phyloP scores from a whole-genome alignment of 2,329 filamentous ascomycete species.

The Venturia carpophila region DNA sequence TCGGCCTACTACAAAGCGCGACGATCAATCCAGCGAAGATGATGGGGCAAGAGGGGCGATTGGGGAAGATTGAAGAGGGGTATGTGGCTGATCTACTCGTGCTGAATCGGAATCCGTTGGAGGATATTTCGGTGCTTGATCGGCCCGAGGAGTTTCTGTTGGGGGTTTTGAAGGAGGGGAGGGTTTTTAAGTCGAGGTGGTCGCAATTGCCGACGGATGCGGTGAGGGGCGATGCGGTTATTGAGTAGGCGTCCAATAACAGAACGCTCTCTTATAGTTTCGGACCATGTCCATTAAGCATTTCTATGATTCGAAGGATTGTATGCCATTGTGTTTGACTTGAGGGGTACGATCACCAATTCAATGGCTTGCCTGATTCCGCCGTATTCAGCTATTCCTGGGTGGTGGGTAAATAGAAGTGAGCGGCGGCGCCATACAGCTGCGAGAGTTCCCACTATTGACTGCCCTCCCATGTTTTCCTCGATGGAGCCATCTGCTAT shows the following conservation, averaged over 20 bases:
- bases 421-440: too few relatives aligned
- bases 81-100: constrained; percentile 49
- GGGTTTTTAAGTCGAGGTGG: constrained; percentile 27
- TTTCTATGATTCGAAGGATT: too few relatives aligned
- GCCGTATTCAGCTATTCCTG: too few relatives aligned
- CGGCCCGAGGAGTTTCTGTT: constrained; percentile 41
- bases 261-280: too few relatives aligned
- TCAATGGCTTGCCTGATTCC: too few relatives aligned
- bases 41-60: background rate
- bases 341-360: too few relatives aligned
- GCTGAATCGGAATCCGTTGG: constrained; percentile 45
- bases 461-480: too few relatives aligned
- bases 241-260: background rate
- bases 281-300: too few relatives aligned
- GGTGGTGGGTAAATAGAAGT: too few relatives aligned
- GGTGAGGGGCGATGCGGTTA: background rate
- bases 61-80: constrained; percentile 26
- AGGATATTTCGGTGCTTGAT: constrained; percentile 47
- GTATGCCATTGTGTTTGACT: too few relatives aligned
- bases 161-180: constrained; percentile 49
- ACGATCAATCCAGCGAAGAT: background rate
- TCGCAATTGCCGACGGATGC: background rate
- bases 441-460: too few relatives aligned
- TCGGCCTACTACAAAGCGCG: background rate
- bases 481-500: too few relatives aligned